Evolutionary conservation across 768 basidiomycete species (phyloP).

Genomic region (Omphalotus guepiniiformis): DNA sequence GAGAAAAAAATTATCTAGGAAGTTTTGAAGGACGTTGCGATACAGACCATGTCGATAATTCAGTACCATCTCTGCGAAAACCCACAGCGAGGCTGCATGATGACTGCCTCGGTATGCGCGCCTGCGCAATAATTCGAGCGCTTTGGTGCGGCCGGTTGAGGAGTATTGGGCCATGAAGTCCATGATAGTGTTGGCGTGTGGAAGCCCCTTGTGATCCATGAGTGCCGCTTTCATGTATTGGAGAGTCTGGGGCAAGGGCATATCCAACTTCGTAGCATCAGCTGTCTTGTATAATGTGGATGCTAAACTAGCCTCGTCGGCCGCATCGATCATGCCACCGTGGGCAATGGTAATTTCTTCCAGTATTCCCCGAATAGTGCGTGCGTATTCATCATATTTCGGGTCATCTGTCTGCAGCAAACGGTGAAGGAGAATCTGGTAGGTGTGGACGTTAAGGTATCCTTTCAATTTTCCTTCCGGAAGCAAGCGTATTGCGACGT

Average conservation of each 20-base stretch:
- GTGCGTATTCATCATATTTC: background rate
- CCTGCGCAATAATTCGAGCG: conserved; percentile 29
- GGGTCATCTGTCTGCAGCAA: conserved; percentile 8
- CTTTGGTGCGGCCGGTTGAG: conserved; percentile 28
- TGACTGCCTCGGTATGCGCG: conserved; percentile 21
- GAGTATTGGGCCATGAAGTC: conserved; percentile 33
- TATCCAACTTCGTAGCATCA: conserved; percentile 1
- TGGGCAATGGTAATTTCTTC: background rate
- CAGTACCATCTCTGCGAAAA: conserved; percentile 37
- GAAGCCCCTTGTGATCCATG: conserved; percentile 11
- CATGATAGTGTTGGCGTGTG: conserved; percentile 25
- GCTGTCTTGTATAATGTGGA: background rate
- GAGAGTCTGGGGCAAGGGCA: conserved; percentile 17
- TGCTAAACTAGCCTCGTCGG: no score
- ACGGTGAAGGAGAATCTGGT: conserved; percentile 27
- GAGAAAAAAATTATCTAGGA: background rate
- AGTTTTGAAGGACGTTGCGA: background rate
- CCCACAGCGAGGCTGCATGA: conserved; percentile 21
- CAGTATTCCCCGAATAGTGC: background rate
- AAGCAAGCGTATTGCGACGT: conserved; percentile 44
- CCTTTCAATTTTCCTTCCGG: conserved; percentile 28
- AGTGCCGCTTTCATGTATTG: conserved; percentile 18
- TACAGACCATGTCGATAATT: background rate
- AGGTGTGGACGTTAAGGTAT: conserved; percentile 31
- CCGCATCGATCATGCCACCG: background rate